A percentile compares a stretch with the other conserved stretches of the same genome.
These are phyloP conservation scores for Neurospora sp. DNA, from an alignment of 495 filamentous ascomycete species.

Conservation along the genomic window DNA sequence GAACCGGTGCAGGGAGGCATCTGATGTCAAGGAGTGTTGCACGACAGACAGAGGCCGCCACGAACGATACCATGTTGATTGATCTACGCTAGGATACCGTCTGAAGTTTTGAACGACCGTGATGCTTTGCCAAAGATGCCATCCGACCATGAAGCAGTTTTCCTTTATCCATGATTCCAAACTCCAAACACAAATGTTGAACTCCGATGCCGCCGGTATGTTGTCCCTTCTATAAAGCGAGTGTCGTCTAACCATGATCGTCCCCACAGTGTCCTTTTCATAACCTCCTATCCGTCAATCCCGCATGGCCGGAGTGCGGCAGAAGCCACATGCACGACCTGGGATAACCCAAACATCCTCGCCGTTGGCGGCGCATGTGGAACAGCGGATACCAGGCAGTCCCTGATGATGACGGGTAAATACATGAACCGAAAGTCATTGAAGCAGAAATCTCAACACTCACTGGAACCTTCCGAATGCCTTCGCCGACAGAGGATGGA, in stretches of 20 bases:
- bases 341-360: conserved; percentile 42
- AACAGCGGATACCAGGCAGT: conserved; percentile 22
- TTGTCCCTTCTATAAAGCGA: background rate
- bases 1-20: background rate
- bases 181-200: background rate
- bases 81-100: background rate
- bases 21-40: background rate
- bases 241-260: background rate
- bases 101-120: background rate
- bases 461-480: conserved; percentile 1
- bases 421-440: too few species aligned
- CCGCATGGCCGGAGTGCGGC: conserved; percentile 25
- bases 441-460: background rate
- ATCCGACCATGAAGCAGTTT: background rate
- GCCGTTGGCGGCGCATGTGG: conserved; percentile 29
- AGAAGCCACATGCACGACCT: conserved; percentile 34
- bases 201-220: background rate
- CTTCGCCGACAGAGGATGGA: background rate
- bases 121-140: background rate
- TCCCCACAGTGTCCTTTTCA: background rate
- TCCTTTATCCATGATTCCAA: background rate
- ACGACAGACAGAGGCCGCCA: background rate
- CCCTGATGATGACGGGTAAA: conserved; percentile 1
- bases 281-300: background rate
- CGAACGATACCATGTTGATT: background rate